Conservation (phyloP, 306 rosid genomes). For the Carpinus viminea region DNA sequence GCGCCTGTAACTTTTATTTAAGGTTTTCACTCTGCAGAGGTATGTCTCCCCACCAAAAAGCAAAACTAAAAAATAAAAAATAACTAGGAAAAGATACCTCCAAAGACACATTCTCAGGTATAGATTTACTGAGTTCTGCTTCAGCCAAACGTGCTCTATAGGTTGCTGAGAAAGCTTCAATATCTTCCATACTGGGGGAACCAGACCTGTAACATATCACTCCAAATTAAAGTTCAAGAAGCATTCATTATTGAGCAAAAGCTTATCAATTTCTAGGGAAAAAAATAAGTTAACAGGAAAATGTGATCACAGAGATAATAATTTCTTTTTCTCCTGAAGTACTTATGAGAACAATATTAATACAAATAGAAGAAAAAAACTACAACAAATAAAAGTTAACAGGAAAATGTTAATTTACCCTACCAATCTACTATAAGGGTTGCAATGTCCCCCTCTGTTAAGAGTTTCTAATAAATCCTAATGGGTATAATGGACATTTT, state of each 20-base stretch:
- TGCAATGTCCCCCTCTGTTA: too few relatives aligned
- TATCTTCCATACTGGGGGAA: slow-evolving; percentile 86
- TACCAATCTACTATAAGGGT: too few relatives aligned
- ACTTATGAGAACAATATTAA: not conserved
- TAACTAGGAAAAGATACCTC: slow-evolving; percentile 59
- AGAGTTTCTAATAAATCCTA: too few relatives aligned
- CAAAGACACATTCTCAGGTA: slow-evolving; percentile 77
- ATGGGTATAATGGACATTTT: too few relatives aligned
- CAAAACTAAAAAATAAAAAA: slow-evolving; percentile 4
- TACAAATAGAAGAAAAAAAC: not conserved
- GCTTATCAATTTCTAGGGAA: slow-evolving; percentile 16
- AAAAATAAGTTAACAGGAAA: not conserved
- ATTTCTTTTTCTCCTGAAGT: not conserved
- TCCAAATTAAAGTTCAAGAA: slow-evolving; percentile 24
- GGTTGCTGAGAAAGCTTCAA: slow-evolving; percentile 74
- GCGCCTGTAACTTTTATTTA: slow-evolving; percentile 6
- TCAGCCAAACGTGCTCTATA: slow-evolving; percentile 74
- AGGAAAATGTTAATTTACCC: too few relatives aligned
- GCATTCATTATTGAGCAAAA: slow-evolving; percentile 7
- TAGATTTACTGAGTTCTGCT: slow-evolving; percentile 70
- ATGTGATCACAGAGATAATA: not conserved
- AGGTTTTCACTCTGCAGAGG: not conserved
- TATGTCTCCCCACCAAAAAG: slow-evolving; percentile 14
- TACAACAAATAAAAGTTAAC: too few relatives aligned
- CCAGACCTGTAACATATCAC: slow-evolving; percentile 67